These are phyloP conservation scores for Rubus parviflorus DNA, from an alignment of 306 rosid species.

Conservation along the genomic window DNA sequence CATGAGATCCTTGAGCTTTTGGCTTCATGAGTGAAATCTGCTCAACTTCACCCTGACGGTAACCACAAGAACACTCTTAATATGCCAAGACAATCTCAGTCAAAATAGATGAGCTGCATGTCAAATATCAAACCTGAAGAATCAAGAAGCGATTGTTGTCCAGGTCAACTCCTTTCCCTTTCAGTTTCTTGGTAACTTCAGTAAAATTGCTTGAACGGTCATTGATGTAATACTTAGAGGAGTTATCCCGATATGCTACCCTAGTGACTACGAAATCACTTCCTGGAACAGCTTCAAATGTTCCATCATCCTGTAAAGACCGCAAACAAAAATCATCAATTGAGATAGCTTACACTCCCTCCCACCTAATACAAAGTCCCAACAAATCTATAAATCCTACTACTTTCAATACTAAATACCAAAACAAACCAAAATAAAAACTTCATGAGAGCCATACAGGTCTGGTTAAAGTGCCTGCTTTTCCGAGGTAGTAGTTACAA, in stretches of 20 bases:
- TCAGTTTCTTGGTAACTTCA: slow-evolving; percentile 88
- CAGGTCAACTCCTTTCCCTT: slow-evolving; percentile 95
- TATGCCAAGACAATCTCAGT: neutral
- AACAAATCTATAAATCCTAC: neutral
- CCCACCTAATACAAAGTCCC: neutral
- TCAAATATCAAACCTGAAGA: slow-evolving; percentile 68
- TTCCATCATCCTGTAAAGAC: slow-evolving; percentile 64
- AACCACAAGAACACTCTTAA: slow-evolving; percentile 29
- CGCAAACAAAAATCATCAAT: neutral
- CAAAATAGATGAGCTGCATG: neutral
- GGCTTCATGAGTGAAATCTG: slow-evolving; percentile 96
- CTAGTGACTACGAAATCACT: slow-evolving; percentile 79
- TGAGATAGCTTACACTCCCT: neutral
- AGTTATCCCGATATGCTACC: slow-evolving; percentile 84
- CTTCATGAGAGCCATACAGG: too few species aligned
- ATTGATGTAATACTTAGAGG: slow-evolving; percentile 84
- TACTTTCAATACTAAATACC: neutral
- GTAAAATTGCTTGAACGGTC: slow-evolving; percentile 78
- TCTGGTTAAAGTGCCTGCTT: too few species aligned
- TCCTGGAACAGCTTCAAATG: slow-evolving; percentile 72
- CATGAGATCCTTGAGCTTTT: slow-evolving; percentile 93
- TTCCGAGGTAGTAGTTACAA: too few species aligned
- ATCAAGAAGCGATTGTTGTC: slow-evolving; percentile 91
- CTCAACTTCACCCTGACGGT: slow-evolving; percentile 85
- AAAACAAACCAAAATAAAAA: neutral